These are phyloP conservation scores for Melaleuca alternifolia DNA, from an alignment of 345 rosid genomes.

Conservation along the genomic window DNA sequence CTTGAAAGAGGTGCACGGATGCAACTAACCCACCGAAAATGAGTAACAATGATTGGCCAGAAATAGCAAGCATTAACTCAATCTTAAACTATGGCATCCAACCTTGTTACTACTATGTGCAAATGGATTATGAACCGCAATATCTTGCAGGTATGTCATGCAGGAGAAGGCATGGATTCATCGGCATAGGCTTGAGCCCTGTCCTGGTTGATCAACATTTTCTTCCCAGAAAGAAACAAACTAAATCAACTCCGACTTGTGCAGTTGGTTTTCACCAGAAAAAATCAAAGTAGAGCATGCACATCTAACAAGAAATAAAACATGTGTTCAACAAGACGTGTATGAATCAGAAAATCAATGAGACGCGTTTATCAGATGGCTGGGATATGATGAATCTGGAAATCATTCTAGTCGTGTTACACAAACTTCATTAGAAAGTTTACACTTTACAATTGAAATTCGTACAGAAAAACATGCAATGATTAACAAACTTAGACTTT, in stretches of 20 bases:
- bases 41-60: neutral
- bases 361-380: neutral
- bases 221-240: neutral
- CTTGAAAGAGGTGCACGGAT: neutral
- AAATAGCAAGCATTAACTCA: neutral
- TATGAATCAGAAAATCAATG: neutral
- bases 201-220: neutral
- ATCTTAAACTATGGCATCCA: neutral
- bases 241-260: neutral
- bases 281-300: neutral
- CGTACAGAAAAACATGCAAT: neutral
- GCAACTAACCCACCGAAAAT: neutral
- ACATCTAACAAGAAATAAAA: neutral
- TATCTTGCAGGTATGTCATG: neutral
- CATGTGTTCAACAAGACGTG: neutral
- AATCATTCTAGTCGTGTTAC: neutral
- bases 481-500: slow-evolving; percentile 25
- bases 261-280: neutral
- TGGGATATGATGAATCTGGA: neutral
- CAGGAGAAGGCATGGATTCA: neutral
- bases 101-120: neutral
- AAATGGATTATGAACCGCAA: neutral
- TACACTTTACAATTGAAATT: neutral
- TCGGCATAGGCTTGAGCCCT: neutral
- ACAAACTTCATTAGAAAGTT: neutral